Evolutionary conservation across 257 asterid species (phyloP), one percentile per base, ranked within the genome.

Genomic region (Thymus quinquecostatus): DNA sequence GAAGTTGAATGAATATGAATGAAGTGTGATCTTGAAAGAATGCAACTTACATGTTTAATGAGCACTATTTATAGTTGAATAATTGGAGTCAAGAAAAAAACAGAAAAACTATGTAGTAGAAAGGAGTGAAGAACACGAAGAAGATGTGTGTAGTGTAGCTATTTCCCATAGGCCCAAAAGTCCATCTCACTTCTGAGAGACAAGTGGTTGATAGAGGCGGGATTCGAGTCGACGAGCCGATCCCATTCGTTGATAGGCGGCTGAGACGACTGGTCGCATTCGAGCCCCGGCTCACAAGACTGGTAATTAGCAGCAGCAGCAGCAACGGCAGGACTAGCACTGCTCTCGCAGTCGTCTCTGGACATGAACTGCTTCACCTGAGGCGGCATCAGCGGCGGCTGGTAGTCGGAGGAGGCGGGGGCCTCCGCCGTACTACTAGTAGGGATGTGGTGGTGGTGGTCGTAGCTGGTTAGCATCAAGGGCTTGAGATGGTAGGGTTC

Each of bases 171-270:
- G 63, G 89, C 88, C 96, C 98, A 92, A 54, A 92, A 88, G 76
- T 90, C 92, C 87, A 82, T 92, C 84, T 90, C 92, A 27, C 91
- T 80, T 41, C 87, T 79, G 6, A 86, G 74, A 3, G 96, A 73
- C 43, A 87, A 70, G 30, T 69, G 92, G 75, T 78, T 84, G 69
- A 79, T 44, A 9, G 55, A n/a, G n/a, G 13, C 13, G 28, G 55
- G 29, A 50, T 50, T 50, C 1, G 58, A 29, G 27, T 51, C 64
- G 2, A 69, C 80, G 7, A 81, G 77, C 1, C 71, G 80, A 68
- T 79, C 86, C 97, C 97, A 88, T 7, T 80, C 82, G 41, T 67
- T 83, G 73, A 85, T 28, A 6, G 56, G 49, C 13, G 41, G 41
- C 9, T 75, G 82, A 36, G 79, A 59, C 12, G 72, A 58, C 75